Conservation (phyloP, 225 moss, liverwort and hornwort genomes). For the Marchantia paleacea region DNA sequence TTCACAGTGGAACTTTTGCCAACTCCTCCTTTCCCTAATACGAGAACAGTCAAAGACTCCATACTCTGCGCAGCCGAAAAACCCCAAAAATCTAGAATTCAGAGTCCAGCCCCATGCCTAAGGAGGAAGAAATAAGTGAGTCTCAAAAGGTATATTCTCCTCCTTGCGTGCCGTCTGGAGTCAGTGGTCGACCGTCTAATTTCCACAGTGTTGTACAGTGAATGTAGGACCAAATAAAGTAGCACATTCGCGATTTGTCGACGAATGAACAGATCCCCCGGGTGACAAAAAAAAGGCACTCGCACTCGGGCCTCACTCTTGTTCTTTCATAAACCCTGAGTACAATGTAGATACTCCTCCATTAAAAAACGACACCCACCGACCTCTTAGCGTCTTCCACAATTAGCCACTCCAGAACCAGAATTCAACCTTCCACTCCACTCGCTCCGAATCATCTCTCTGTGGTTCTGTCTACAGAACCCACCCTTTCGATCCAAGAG, state of each 20-base stretch:
- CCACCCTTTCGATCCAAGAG: background rate
- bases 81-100: background rate
- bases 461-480: background rate
- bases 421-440: background rate
- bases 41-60: conserved; percentile 82
- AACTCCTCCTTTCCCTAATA: conserved; percentile 93
- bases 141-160: background rate
- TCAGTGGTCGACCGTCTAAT: background rate
- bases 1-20: conserved; percentile 98
- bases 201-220: background rate
- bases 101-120: background rate
- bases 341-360: background rate
- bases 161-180: background rate
- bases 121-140: background rate
- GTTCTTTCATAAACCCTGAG: conserved; percentile 8
- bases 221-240: background rate
- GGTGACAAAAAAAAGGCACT: background rate
- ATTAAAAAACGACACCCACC: background rate
- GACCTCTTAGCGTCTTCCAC: background rate
- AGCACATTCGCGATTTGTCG: background rate
- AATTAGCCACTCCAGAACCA: background rate
- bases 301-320: background rate
- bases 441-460: conserved; percentile 1
- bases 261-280: background rate
- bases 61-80: conserved; percentile 54